Base-by-base conservation (phyloP, 2,329 filamentous ascomycete genomes). In the Chrysoporthe cubensis region DNA sequence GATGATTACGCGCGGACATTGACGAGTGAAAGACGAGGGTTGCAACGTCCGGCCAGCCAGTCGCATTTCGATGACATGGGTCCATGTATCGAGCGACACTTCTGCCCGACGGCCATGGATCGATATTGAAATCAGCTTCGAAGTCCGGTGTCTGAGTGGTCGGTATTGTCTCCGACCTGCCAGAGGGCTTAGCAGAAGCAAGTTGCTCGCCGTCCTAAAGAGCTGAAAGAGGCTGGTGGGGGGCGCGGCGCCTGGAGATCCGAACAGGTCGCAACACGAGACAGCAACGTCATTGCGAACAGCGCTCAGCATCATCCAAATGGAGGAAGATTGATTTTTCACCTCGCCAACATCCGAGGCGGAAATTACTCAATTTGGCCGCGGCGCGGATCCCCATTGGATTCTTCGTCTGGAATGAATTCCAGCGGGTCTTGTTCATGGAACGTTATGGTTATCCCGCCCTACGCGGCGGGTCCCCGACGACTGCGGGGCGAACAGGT, bases 341-440 rank as follows among this genome's bases (percentile, higher is more conserved):
- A 2, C 54, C 13, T 40, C 50, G 26, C 50, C 26, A 18, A 16
- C 13, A 32, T 21, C 50, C 50, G 32, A 18, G 9, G 54, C 54
- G 54, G 54, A 57, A n/a, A 57, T 57, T 57, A 57, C 54, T 57
- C 54, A 57, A 57, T 57, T 57, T 57, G 54, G 54, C 6, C 54
- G 54, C 40, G 54, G 54, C 18, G 54, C 54, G 32, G 13, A 40
- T 18, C 40, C n/a, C 40, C 34, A 57, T 57, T 57, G 54, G 34
- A 40, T 13, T 57, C 37, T 40, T 40, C 54, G 14, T 57, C 54
- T 57, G 54, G 32, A 57, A 37, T 57, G 54, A 32, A 13, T 37
- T 57, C 32, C 32, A 40, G 34, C 34, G 32, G 34, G 54, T 18
- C 54, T n/a, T 14, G 32, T 37, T 40, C 34, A 13, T 40, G 34